phyloP scores from a whole-genome alignment of 495 filamentous ascomycete genomes.

The Xylaria cubensis region DNA sequence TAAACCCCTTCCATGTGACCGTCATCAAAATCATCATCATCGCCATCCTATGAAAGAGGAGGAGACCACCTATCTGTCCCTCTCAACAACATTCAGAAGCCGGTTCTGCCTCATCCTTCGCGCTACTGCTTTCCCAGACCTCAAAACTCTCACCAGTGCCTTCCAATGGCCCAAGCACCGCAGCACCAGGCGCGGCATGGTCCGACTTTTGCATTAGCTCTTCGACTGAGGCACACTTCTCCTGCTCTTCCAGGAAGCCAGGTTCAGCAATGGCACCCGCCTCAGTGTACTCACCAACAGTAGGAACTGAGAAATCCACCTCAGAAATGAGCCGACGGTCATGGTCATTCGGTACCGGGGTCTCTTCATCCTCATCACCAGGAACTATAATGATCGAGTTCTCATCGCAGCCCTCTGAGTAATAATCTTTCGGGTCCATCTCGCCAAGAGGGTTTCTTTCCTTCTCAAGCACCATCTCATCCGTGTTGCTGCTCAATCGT shows the following conservation, averaged over 20 bases:
- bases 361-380: constrained; percentile 61
- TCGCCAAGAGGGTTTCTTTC: constrained; percentile 73
- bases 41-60: background rate
- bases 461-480: constrained; percentile 57
- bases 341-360: constrained; percentile 30
- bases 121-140: constrained; percentile 70
- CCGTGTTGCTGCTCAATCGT: constrained; percentile 27
- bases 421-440: constrained; percentile 75
- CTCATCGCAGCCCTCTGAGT: constrained; percentile 69
- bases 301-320: constrained; percentile 33
- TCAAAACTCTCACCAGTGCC: constrained; percentile 62
- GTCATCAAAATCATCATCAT: constrained; percentile 6
- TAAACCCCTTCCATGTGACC: background rate
- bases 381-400: constrained; percentile 64
- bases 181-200: constrained; percentile 47
- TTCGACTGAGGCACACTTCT: constrained; percentile 45
- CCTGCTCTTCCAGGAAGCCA: constrained; percentile 21
- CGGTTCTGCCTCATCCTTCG: constrained; percentile 53
- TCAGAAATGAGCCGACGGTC: constrained; percentile 44
- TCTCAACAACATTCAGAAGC: constrained; percentile 25
- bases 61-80: background rate
- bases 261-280: background rate
- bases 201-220: constrained; percentile 56
- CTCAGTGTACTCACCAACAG: constrained; percentile 39
- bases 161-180: constrained; percentile 57